Evolutionary conservation across 2,329 filamentous ascomycete species (phyloP).

Genomic region (Phoma sp.): DNA sequence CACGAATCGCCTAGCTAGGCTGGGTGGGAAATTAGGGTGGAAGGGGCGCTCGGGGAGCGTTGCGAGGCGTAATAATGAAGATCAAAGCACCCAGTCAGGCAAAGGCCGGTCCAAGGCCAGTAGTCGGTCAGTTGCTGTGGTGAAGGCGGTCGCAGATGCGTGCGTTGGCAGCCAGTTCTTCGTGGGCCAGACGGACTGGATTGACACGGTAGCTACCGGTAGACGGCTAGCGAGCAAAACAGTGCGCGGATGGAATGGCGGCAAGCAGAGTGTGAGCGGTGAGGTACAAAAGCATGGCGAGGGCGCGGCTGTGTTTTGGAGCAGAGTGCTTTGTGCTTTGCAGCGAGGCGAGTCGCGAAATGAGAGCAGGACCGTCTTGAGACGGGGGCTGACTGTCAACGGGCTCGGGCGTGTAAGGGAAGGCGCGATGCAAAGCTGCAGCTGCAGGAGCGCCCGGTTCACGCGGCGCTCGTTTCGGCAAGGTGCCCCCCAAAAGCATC

Average conservation of each 20-base stretch:
- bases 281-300: slow-evolving; percentile 29
- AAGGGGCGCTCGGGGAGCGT: slow-evolving; percentile 39
- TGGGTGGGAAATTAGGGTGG: slow-evolving; percentile 47
- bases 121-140: slow-evolving; percentile 47
- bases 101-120: slow-evolving; percentile 39
- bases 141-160: slow-evolving; percentile 47
- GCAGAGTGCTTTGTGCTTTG: slow-evolving; percentile 10
- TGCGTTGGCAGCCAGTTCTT: slow-evolving; percentile 43
- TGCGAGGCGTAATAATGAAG: slow-evolving; percentile 46
- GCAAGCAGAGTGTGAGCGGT: slow-evolving; percentile 22
- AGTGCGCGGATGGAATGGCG: slow-evolving; percentile 18
- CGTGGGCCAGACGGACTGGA: slow-evolving; percentile 24
- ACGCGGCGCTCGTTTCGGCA: slow-evolving; percentile 13
- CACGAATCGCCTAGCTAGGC: slow-evolving; percentile 48
- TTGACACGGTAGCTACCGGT: slow-evolving; percentile 17
- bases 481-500: slow-evolving; percentile 1
- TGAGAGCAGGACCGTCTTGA: slow-evolving; percentile 31
- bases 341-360: slow-evolving; percentile 29
- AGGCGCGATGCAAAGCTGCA: slow-evolving; percentile 27
- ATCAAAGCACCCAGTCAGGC: slow-evolving; percentile 38
- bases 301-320: slow-evolving; percentile 17
- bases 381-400: slow-evolving; percentile 34
- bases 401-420: slow-evolving; percentile 31
- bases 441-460: slow-evolving; percentile 31
- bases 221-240: slow-evolving; percentile 20